Evolutionary conservation across 2,329 filamentous ascomycete genomes (phyloP).

Genomic region (Fusarium temperatum): DNA sequence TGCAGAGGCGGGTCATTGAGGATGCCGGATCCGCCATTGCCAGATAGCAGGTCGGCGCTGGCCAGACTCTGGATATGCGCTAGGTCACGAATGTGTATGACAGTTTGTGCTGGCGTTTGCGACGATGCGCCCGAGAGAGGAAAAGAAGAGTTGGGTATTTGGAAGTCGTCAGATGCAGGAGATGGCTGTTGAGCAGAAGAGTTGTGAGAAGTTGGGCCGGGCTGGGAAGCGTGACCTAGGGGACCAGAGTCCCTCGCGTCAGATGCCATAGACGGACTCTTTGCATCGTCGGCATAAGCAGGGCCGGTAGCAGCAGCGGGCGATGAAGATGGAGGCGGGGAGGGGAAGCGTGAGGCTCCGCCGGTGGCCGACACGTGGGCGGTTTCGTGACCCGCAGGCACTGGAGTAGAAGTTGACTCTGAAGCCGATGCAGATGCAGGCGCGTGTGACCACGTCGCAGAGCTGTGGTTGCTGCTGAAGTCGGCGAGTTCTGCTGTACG

Average conservation of each 20-base stretch:
- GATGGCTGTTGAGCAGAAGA: constrained; percentile 46
- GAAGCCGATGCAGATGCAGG: constrained; percentile 25
- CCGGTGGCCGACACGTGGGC: constrained; percentile 47
- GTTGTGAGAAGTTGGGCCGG: constrained; percentile 28
- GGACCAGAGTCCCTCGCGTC: constrained; percentile 45
- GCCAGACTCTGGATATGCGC: constrained; percentile 92
- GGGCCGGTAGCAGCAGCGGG: constrained; percentile 52
- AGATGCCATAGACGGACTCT: constrained; percentile 60
- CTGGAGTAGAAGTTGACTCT: constrained; percentile 35
- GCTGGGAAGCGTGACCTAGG: constrained; percentile 38
- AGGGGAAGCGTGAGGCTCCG: constrained; percentile 60
- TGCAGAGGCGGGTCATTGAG: constrained; percentile 61
- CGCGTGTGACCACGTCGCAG: constrained; percentile 30
- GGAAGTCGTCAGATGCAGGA: constrained; percentile 49
- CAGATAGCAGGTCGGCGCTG: constrained; percentile 74
- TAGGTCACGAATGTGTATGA: constrained; percentile 86
- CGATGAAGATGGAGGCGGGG: constrained; percentile 64
- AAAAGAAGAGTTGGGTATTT: constrained; percentile 50
- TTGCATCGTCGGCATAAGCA: constrained; percentile 53
- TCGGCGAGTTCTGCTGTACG: constrained; percentile 37
- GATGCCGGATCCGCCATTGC: constrained; percentile 54
- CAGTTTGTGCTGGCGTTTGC: constrained; percentile 53
- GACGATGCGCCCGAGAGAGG: constrained; percentile 43
- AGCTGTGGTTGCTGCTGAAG: constrained; percentile 23
- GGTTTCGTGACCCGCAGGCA: constrained; percentile 34